Conservation (phyloP, 768 basidiomycete genomes). For the Candolleomyces eurysporus region DNA sequence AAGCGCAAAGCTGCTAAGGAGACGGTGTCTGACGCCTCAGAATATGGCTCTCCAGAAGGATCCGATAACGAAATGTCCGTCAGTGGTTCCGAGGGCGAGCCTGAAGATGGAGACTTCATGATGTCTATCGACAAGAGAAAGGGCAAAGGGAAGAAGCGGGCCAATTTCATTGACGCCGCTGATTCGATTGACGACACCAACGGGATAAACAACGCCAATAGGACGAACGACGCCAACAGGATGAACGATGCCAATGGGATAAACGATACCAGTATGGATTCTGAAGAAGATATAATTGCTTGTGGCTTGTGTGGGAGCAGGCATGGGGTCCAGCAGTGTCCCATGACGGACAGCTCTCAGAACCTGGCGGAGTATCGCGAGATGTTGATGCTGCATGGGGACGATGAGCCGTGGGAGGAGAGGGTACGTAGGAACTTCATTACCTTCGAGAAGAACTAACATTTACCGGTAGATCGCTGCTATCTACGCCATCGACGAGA, state of each 20-base stretch:
- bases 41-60: not conserved
- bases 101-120: conserved; percentile 3
- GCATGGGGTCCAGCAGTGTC: conserved; percentile 55
- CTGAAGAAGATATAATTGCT: conserved; percentile 6
- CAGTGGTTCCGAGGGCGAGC: not conserved
- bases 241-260: conserved; percentile 14
- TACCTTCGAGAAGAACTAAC: not conserved
- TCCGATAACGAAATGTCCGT: conserved; percentile 3
- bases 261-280: not conserved
- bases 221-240: conserved; percentile 9
- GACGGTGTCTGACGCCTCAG: not conserved
- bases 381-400: conserved; percentile 61
- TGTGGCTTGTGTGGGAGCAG: conserved; percentile 66
- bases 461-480: conserved; percentile 50
- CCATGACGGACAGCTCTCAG: conserved; percentile 63
- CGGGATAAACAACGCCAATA: conserved; percentile 9
- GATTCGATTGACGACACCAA: conserved; percentile 17
- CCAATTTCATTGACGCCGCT: conserved; percentile 8
- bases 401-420: conserved; percentile 64
- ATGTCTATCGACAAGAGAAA: conserved; percentile 13
- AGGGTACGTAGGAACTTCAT: conserved; percentile 42
- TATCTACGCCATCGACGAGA: conserved; percentile 66
- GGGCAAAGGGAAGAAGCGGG: conserved; percentile 15
- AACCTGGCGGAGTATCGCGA: conserved; percentile 69
- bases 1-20: conserved; percentile 11